phyloP scores from a whole-genome alignment of 805 yeast genomes.

The Zygotorulaspora florentina region DNA sequence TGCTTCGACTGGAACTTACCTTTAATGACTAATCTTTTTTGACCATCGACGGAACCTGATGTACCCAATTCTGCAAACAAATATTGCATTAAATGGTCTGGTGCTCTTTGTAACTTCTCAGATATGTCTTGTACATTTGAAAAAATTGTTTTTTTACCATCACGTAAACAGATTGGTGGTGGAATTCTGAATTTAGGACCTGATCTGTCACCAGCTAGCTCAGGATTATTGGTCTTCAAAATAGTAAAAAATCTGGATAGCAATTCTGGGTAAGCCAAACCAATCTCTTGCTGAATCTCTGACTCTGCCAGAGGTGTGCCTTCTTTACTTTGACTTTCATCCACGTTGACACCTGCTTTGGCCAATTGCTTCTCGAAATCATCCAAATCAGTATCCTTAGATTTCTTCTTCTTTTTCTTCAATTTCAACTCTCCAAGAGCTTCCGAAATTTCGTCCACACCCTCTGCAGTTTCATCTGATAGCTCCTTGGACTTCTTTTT shows the following conservation, averaged over 20 bases:
- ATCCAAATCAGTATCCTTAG: conserved; percentile 52
- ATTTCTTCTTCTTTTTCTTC: conserved; percentile 77
- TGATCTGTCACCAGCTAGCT: conserved; percentile 92
- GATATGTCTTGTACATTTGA: conserved; percentile 94
- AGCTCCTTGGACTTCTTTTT: conserved; percentile 64
- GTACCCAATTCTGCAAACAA: conserved; percentile 99
- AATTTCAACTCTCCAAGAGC: conserved; percentile 66
- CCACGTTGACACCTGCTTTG: conserved; percentile 78
- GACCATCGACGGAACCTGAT: conserved; percentile 98
- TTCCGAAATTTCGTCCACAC: conserved; percentile 47
- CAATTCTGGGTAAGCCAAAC: conserved; percentile 69
- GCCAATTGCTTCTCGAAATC: conserved; percentile 89
- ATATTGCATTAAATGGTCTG: conserved; percentile 95
- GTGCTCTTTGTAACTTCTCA: conserved; percentile 89
- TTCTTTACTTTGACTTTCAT: conserved; percentile 32
- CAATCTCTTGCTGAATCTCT: conserved; percentile 44
- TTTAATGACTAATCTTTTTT: conserved; percentile 91
- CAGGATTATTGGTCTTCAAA: conserved; percentile 92
- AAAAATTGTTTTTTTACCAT: conserved; percentile 96
- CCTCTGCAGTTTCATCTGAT: conserved; percentile 38
- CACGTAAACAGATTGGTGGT: conserved; percentile 95
- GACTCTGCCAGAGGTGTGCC: conserved; percentile 33
- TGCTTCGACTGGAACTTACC: conserved; percentile 98
- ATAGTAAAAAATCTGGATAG: conserved; percentile 82
- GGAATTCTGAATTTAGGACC: conserved; percentile 94